Evolutionary conservation across 495 filamentous ascomycete genomes (phyloP), one percentile per base, ranked within the genome.

Genomic region (Clohesyomyces aquaticus): DNA sequence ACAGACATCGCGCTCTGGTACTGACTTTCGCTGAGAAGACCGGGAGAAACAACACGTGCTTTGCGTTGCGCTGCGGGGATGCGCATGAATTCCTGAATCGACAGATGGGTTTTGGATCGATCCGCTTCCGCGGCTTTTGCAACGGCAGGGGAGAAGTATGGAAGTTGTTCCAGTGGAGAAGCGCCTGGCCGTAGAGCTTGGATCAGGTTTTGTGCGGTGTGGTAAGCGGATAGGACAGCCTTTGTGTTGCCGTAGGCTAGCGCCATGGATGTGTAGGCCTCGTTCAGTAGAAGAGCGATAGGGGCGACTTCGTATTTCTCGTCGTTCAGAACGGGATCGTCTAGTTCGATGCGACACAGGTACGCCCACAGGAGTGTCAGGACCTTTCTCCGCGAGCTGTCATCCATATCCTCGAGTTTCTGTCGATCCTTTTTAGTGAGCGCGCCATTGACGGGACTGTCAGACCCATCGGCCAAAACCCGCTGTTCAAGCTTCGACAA

Each of bases 351-450:
- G 41, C 94, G 87, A 46, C 90, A 90, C 28, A 98, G 83, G 73
- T 98, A 98, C 46, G 92, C 93, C 94, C 94, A 98, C 16, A 98
- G 78, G 54, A 98, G 81, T 32, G 87, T 90, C 26, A 97, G 79
- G n/a, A 88, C 87, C 79, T 96, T 96, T 66, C 94, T 81, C 47
- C 89, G 84, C 43, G 84, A 81, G 2, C 87, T 84, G 57, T 82
- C 87, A 21, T 93, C 89, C 52, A 89, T 66, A 57, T 87, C 82
- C 57, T 86, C 77, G 8, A 93, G 75, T 69, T 82, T 87, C 62
- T 87, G 82, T 71, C 86, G 80, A 58, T 94, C 87, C 74, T 88
- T 93, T 43, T 84, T 75, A 1, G 83, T 79, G 55, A 95, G 73
- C 69, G 88, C 83, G 67, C 82, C 78, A 55, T 77, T 71, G 63